A percentile compares a stretch with the other conserved stretches of the same genome.
Conservation (phyloP, 2,329 filamentous ascomycete species). For the Pseudodiploospora longispora region DNA sequence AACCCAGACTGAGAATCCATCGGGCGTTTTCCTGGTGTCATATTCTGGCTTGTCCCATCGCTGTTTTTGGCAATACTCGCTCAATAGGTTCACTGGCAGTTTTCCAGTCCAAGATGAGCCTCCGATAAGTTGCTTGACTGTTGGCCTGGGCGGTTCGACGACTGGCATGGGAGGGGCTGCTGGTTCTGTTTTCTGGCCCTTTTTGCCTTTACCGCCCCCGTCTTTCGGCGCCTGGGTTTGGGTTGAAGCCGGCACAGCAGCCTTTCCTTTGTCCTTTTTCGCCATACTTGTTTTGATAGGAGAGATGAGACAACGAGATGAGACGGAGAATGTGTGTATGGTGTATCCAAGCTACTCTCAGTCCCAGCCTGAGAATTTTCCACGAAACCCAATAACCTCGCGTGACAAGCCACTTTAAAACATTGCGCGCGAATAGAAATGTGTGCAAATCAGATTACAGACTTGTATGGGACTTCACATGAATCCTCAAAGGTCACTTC, state of each 20-base stretch:
- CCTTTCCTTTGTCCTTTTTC: conserved; percentile 48
- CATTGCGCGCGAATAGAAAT: no score
- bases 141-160: conserved; percentile 47
- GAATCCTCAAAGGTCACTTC: no score
- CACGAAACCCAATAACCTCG: no score
- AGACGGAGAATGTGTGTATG: neutral
- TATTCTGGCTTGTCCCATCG: conserved; percentile 95
- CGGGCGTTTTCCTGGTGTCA: conserved; percentile 64
- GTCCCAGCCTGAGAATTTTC: no score
- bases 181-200: conserved; percentile 24
- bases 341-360: no score
- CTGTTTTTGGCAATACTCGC: conserved; percentile 91
- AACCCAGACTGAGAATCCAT: conserved; percentile 73
- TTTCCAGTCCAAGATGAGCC: conserved; percentile 97
- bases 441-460: no score
- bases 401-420: no score
- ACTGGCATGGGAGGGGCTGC: conserved; percentile 24
- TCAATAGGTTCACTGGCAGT: conserved; percentile 84
- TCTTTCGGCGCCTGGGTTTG: conserved; percentile 33
- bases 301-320: neutral
- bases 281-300: conserved; percentile 31
- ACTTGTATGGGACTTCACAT: no score
- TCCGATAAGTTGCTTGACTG: conserved; percentile 75
- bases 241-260: conserved; percentile 25
- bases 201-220: conserved; percentile 33